phyloP scores from a whole-genome alignment of 2,329 filamentous ascomycete species.

The Fusarium kyushuense region DNA sequence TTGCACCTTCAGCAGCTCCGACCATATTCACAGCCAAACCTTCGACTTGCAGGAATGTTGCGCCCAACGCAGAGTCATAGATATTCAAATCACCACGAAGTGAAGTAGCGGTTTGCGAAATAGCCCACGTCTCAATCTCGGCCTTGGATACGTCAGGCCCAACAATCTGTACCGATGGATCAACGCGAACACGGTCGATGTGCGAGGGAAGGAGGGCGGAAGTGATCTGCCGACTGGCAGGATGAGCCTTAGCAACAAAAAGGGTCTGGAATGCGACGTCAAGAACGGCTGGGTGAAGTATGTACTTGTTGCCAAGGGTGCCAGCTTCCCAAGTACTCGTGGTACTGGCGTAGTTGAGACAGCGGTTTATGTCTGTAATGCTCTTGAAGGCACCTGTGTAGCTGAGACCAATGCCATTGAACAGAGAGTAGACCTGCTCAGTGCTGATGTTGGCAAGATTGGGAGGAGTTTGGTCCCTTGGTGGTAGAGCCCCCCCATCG shows the following conservation, averaged over 20 bases:
- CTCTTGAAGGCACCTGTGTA: slow-evolving; percentile 2
- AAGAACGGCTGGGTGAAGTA: not conserved
- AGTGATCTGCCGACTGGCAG: slow-evolving; percentile 1
- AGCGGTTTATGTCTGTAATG: not conserved
- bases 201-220: not conserved
- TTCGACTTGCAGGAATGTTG: not conserved
- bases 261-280: not conserved
- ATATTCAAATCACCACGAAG: not conserved
- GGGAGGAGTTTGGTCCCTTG: not conserved
- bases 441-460: slow-evolving; percentile 4
- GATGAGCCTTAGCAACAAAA: slow-evolving; percentile 1
- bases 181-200: not conserved
- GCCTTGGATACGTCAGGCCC: not conserved
- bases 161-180: not conserved
- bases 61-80: not conserved
- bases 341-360: slow-evolving; percentile 1
- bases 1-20: not conserved
- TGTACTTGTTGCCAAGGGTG: not conserved
- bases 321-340: not conserved
- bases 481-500: not conserved
- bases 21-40: not conserved
- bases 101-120: not conserved
- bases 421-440: not conserved
- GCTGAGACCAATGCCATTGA: not conserved
- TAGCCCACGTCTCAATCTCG: not conserved